These are phyloP conservation scores for Pilasporangium apinafurcum DNA, from an alignment of 352 stramenopile genomes.

Conservation along the genomic window DNA sequence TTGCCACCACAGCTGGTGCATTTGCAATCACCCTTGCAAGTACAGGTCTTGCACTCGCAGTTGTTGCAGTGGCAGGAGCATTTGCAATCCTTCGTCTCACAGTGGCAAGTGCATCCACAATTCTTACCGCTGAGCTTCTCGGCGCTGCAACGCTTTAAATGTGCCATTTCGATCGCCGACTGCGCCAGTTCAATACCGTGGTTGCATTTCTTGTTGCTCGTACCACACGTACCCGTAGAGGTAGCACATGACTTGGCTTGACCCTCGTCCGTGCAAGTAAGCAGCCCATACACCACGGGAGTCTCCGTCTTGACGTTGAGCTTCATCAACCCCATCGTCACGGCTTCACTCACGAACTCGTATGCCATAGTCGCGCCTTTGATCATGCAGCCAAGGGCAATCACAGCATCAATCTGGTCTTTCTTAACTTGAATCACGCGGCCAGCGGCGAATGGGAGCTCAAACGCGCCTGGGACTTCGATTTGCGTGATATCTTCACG, in stretches of 20 bases:
- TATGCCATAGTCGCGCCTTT: conserved; percentile 97
- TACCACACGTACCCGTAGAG: conserved; percentile 9
- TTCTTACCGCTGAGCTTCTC: conserved; percentile 19
- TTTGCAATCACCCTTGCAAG: conserved; percentile 17
- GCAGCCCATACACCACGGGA: conserved; percentile 83
- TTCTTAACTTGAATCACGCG: conserved; percentile 63
- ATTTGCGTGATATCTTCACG: conserved; percentile 34
- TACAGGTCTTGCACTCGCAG: conserved; percentile 15
- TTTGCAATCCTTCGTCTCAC: conserved; percentile 14
- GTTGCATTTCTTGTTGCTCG: conserved; percentile 31
- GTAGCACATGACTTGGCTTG: conserved; percentile 85
- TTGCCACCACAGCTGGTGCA: conserved; percentile 22
- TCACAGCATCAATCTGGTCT: conserved; percentile 89
- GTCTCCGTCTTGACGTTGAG: conserved; percentile 90
- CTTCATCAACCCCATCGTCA: conserved; percentile 94
- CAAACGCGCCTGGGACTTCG: conserved; percentile 91
- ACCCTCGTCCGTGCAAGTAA: conserved; percentile 90
- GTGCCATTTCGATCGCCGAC: conserved; percentile 84
- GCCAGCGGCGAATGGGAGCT: conserved; percentile 92
- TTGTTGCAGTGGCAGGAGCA: conserved; percentile 29
- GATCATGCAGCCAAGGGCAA: conserved; percentile 93
- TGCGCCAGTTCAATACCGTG: conserved; percentile 56
- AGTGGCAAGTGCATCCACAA: conserved; percentile 24
- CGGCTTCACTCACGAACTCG: conserved; percentile 95
- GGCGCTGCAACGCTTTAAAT: conserved; percentile 53